Evolutionary conservation across 2,329 filamentous ascomycete species (phyloP), one percentile per base, ranked within the genome.

Genomic region (Elsinoe arachidis): DNA sequence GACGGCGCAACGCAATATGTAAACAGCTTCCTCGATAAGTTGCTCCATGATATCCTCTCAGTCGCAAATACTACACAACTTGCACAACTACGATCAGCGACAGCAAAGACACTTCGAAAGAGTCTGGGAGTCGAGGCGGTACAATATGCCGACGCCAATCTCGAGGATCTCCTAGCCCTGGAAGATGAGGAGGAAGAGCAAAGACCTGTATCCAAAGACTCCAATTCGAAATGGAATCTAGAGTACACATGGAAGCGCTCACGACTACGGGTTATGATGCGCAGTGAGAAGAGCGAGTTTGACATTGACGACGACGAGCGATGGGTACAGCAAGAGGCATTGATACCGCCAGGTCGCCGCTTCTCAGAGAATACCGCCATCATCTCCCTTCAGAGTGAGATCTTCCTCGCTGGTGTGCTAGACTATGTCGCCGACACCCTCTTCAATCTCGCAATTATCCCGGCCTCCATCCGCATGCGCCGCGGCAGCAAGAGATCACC

Each of bases 301-400:
- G 95, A 99, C 71, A 93, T 99, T 73, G 91, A 97, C 63, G 93
- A 99, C 63, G 93, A 97, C 70, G 92, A 96, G 67, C 83, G 85
- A 53, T 89, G 89, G 67, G 87, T 95, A 68, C 84, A 90, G 62
- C 84, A 90, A 65, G 90, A 93, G 58, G 82, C 88, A 39, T 77
- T 92, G 10, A 74, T 76, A 41, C 75, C 78, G 49, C 77, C 78
- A 55, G 82, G 85, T 59, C 75, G 80, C 35, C 72, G 80, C 35
- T 82, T 83, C 52, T 74, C 76, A 7, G 54, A 49, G 14, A 64
- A 68, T 17, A 65, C 63, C n/a, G 73, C 74, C 1, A 71, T 78
- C n/a, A 74, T 97, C 17, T 95, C 90, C 0, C 91, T 93, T 30
- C 87, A 91, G 0, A 89, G 95, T 12, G 91, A 93, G 59, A 97